Percentiles rank a stretch among this genome's conserved stretches.
Conservation (phyloP, 2,329 filamentous ascomycete genomes). For the Didymella glomerata region DNA sequence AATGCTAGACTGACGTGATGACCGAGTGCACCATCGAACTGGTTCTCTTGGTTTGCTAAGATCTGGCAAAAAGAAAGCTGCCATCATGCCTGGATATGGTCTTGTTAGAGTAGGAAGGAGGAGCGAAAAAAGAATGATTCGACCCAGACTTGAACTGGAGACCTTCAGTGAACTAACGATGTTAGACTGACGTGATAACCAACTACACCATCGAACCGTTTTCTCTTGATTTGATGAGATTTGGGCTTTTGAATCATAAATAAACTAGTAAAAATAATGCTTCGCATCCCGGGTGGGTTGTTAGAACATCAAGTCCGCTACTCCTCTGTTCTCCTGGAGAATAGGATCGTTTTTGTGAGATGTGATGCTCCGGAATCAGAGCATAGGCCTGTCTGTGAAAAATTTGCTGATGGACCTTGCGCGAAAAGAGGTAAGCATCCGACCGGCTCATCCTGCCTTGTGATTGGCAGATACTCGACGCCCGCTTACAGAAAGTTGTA, state of each 20-base stretch:
- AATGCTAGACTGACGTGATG: too few relatives aligned
- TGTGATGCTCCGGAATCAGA: background rate
- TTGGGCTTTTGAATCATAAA: too few relatives aligned
- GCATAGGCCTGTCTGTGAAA: conserved; percentile 2
- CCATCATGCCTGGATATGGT: too few relatives aligned
- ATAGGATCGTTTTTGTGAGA: background rate
- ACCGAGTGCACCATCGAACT: too few relatives aligned
- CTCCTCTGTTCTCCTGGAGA: background rate
- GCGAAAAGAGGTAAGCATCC: conserved; percentile 8
- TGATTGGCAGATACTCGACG: background rate
- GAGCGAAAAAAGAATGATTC: conserved; percentile 19
- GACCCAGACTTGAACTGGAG: conserved; percentile 33
- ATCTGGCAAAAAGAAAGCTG: too few relatives aligned
- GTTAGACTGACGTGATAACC: conserved; percentile 59
- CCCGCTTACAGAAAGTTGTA: background rate
- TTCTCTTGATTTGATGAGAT: conserved; percentile 4
- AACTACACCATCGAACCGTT: conserved; percentile 52
- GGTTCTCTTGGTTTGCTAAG: too few relatives aligned
- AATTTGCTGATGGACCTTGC: conserved; percentile 7
- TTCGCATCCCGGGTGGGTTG: too few relatives aligned
- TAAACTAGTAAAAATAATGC: too few relatives aligned
- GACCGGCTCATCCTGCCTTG: background rate
- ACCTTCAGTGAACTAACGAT: conserved; percentile 30
- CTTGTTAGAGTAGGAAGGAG: too few relatives aligned
- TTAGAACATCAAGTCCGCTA: too few relatives aligned